These are phyloP conservation scores for Tagetes patula DNA, from an alignment of 129 eudicot species.

Conservation along the genomic window DNA sequence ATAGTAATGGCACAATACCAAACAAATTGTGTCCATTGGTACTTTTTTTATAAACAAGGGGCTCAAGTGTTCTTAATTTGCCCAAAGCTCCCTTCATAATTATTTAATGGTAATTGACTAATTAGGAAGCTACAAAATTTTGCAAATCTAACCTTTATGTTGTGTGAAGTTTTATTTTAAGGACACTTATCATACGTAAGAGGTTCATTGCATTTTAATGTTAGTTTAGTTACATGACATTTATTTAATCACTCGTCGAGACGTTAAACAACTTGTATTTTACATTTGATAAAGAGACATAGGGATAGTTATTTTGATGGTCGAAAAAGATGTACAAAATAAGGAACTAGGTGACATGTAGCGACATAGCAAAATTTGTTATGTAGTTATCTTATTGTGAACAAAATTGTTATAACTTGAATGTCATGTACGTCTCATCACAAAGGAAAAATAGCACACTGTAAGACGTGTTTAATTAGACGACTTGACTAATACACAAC, in stretches of 20 bases:
- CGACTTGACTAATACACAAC: neutral
- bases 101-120: neutral
- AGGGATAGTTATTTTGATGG: neutral
- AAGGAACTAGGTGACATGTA: neutral
- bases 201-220: neutral
- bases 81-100: neutral
- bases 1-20: slow-evolving; percentile 37
- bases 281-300: neutral
- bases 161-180: neutral
- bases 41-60: slow-evolving; percentile 11
- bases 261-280: neutral
- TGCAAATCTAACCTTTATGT: neutral
- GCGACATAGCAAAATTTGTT: neutral
- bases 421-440: neutral
- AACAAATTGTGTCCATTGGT: slow-evolving; percentile 13
- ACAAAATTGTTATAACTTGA: neutral
- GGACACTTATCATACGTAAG: neutral
- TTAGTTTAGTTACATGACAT: neutral
- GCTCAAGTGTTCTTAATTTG: slow-evolving; percentile 13
- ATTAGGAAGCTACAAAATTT: neutral
- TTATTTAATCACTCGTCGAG: neutral
- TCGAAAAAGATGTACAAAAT: neutral
- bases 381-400: neutral
- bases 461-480: neutral
- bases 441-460: neutral